Base-by-base conservation (phyloP, 768 basidiomycete species). In the Russula sp. region DNA sequence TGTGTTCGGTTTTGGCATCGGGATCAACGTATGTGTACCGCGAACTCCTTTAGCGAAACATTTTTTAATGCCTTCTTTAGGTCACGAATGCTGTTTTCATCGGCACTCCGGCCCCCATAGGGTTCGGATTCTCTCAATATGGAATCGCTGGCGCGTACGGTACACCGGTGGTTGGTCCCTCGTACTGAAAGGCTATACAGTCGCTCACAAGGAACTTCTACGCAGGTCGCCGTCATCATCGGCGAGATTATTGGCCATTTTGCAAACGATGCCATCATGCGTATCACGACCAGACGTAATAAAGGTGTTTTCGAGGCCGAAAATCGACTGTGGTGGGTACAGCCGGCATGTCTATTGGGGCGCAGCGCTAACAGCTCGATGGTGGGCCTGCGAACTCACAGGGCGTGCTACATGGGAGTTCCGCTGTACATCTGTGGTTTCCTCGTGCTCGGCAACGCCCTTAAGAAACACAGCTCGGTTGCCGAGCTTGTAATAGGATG, bases 41-140 rank as follows among this genome's bases (percentile, higher is more conserved):
- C 34, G 13, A 22, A 22, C 9, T 22, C n/a, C 9, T 34, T 22
- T 32, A 54, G 34, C 26, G 30, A 13, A 30, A 13, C n/a, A 16
- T 28, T 22, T 8, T 55, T 9, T 11, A 54, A 30, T 58, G 34
- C 7, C 18, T 22, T 51, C 3, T 50, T 59, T 60, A 87, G 82
- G 83, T 84, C 18, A 90, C 86, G 2, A 85, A 83, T 63, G 83
- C 82, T 0, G 84, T 87, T 2, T 88, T 88, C 75, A 73, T 88
- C 1, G 84, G 84, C 6, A 74, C 75, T 5, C 83, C 84, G 0
- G 76, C 77, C 2, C 84, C 84, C 0, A 67, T 79, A 14, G 87
- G 82, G 1, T 87, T 77, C 65, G 84, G 80, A 0, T 81, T 83
- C 68, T 76, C 73, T 38, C 77, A 76, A 62, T 79, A 77, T 58